phyloP scores from a whole-genome alignment of 805 yeast genomes.

The Metschnikowia cerradonensis region DNA sequence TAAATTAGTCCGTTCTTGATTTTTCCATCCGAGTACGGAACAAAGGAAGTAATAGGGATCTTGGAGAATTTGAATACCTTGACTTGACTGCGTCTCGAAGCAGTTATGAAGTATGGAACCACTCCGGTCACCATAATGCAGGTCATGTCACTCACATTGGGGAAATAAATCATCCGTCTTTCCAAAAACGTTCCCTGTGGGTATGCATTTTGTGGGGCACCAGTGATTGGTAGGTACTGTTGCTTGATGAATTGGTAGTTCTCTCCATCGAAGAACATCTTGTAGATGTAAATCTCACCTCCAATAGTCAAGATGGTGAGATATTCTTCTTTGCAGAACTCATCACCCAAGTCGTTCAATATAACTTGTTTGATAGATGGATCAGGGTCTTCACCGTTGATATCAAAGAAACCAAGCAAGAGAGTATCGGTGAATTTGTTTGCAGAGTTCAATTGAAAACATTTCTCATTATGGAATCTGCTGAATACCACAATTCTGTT shows the following conservation, averaged over 20 bases:
- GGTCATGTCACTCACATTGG: conserved; percentile 53
- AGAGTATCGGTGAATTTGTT: conserved; percentile 44
- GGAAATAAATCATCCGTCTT: conserved; percentile 58
- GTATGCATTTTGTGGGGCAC: conserved; percentile 78
- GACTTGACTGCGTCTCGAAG: conserved; percentile 59
- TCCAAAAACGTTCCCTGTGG: conserved; percentile 66
- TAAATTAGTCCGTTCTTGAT: conserved; percentile 56
- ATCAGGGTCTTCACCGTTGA: conserved; percentile 56
- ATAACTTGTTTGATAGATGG: conserved; percentile 68
- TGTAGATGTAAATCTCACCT: conserved; percentile 72
- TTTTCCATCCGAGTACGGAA: conserved; percentile 43
- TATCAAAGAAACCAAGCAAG: conserved; percentile 45
- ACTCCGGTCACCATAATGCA: conserved; percentile 71
- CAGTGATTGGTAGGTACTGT: conserved; percentile 51
- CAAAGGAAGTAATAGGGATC: conserved; percentile 62
- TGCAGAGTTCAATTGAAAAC: conserved; percentile 49
- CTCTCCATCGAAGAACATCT: conserved; percentile 47
- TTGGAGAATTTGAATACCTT: conserved; percentile 64
- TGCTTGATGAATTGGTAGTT: conserved; percentile 41
- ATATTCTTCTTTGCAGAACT: conserved; percentile 50
- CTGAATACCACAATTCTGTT: conserved; percentile 65
- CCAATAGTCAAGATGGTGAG: conserved; percentile 72
- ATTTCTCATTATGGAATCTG: conserved; percentile 50
- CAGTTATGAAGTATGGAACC: conserved; percentile 65
- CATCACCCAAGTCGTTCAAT: conserved; percentile 63